Evolutionary conservation across 1,284 basidiomycete genomes (phyloP), one percentile per base, ranked within the genome.

Genomic region (Ustilago crameri): DNA sequence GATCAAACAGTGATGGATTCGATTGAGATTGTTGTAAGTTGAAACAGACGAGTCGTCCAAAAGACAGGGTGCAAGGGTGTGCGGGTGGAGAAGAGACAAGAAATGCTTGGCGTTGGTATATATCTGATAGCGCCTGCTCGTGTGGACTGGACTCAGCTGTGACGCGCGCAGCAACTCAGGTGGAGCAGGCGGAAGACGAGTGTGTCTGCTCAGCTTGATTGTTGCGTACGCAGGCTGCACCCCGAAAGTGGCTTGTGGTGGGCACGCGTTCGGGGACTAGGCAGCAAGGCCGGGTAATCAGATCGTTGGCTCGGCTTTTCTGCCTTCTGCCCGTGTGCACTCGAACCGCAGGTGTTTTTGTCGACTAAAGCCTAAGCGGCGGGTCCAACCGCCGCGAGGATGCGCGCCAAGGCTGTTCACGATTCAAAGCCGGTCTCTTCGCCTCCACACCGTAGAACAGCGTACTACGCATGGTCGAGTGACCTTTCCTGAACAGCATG

Each of bases 101-200:
- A 35, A n/a, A 20, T 22, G 23, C 35, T 30, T 30, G 41, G 35
- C 27, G 17, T 23, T 9, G 57, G 24, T 43, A 48, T 64, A 64
- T 56, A 35, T 59, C 32, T n/a, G 37, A 30, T 15, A 24, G 20
- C 23, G 15, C 24, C 9, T 18, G 24, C 48, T n/a, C 35, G 35
- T 37, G 14, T 37, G 35, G 30, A 12, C 30, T 30, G 30, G 30
- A 30, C 30, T 30, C 30, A 41, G 24, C 24, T 14, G 26, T 30
- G 14, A 26, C 24, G 38, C 41, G 40, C 40, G 27, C 47, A 38
- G 47, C 32, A 49, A 15, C 34, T 12, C 32, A 37, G 32, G 27
- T 20, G 23, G 24, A 37, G 35, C 35, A 37, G 12, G 35, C 12
- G 35, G 9, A 17, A 17, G 35, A 14, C 35, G 35, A 37, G 35